Conservation (phyloP, 2,329 filamentous ascomycete species). For the Colletotrichum sp. region DNA sequence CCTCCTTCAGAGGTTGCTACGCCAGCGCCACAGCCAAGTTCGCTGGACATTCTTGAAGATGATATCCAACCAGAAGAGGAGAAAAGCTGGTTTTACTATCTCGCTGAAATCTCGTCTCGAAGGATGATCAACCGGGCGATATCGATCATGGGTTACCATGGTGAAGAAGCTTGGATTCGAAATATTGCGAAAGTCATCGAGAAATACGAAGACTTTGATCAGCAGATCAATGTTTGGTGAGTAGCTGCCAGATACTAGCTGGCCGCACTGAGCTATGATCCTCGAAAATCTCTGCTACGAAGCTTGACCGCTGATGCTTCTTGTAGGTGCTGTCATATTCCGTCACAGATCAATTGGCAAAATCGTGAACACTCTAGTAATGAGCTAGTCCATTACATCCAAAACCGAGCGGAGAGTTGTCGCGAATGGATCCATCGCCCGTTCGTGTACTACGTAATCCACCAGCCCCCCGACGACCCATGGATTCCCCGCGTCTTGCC, state of each 20-base stretch:
- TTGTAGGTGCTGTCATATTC: slow-evolving; percentile 19
- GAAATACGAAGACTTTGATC: slow-evolving; percentile 25
- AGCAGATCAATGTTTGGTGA: slow-evolving; percentile 28
- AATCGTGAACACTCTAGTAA: slow-evolving; percentile 13
- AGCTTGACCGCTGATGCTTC: background rate
- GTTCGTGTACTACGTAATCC: slow-evolving; percentile 34
- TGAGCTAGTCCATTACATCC: slow-evolving; percentile 26
- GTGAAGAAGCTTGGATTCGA: slow-evolving; percentile 25
- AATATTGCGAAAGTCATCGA: slow-evolving; percentile 23
- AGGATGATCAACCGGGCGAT: slow-evolving; percentile 25
- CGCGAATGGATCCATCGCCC: slow-evolving; percentile 33
- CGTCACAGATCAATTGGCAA: slow-evolving; percentile 21
- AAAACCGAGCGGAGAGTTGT: slow-evolving; percentile 25
- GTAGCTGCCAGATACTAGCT: background rate
- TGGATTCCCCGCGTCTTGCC: slow-evolving; percentile 15
- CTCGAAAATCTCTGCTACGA: background rate
- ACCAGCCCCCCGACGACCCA: slow-evolving; percentile 20
- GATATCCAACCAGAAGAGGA: slow-evolving; percentile 26
- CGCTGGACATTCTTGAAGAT: background rate
- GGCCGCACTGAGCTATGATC: background rate
- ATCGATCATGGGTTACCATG: slow-evolving; percentile 1
- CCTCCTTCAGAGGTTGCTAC: slow-evolving; percentile 26
- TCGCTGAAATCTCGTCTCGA: slow-evolving; percentile 32
- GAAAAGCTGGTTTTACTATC: slow-evolving; percentile 34
- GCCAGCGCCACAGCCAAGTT: background rate